These are phyloP conservation scores for Casaregolazyma suthepensis DNA, from an alignment of 1,139 yeast genomes.

Conservation along the genomic window DNA sequence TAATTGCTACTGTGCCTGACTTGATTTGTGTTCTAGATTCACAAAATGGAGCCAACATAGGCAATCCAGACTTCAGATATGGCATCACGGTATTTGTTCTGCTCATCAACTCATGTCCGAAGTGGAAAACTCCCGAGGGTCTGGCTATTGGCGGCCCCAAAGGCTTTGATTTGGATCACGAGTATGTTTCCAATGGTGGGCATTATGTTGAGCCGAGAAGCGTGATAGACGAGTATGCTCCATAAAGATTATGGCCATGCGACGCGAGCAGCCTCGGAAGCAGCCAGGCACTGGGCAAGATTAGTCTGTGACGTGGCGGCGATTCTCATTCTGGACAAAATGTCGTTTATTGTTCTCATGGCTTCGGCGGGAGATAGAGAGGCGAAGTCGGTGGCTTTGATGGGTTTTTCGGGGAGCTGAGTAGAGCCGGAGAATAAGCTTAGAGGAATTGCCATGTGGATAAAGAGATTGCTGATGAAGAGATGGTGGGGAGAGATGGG, in stretches of 20 bases:
- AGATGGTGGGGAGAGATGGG: too few species aligned
- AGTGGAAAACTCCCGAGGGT: conserved; percentile 36
- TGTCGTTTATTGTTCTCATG: background rate
- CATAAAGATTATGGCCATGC: background rate
- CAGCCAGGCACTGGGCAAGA: background rate
- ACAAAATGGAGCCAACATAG: conserved; percentile 43
- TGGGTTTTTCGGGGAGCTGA: background rate
- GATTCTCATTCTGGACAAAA: background rate
- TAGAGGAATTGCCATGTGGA: background rate
- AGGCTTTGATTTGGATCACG: conserved; percentile 35
- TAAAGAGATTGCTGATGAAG: too few species aligned
- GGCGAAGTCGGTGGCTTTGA: background rate
- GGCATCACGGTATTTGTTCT: conserved; percentile 40
- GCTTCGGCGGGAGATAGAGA: background rate
- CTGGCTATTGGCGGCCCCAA: conserved; percentile 40
- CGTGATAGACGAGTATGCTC: conserved; percentile 38
- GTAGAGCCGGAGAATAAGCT: background rate
- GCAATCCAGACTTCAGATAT: conserved; percentile 44
- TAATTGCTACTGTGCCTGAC: conserved; percentile 42
- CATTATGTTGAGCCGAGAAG: conserved; percentile 33
- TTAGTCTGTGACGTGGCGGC: background rate
- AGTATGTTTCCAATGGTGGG: conserved; percentile 36
- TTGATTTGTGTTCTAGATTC: conserved; percentile 40
- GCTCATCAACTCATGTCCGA: conserved; percentile 37
- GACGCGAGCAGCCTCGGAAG: background rate